phyloP scores from a whole-genome alignment of 495 filamentous ascomycete species.

The Arthonia radiata region DNA sequence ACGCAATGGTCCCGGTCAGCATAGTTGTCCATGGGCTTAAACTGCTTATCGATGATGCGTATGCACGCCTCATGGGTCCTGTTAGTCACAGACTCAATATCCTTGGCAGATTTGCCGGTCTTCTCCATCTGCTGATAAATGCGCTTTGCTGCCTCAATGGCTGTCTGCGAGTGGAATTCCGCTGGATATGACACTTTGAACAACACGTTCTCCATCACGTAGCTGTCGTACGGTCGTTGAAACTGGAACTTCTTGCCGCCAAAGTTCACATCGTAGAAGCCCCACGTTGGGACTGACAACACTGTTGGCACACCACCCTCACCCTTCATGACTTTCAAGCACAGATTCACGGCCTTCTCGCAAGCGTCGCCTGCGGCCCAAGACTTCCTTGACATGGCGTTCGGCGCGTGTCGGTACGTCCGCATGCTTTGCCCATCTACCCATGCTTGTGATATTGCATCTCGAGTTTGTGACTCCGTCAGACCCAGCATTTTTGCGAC shows the following conservation, averaged over 20 bases:
- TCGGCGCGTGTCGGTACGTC: constrained; percentile 89
- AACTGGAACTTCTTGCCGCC: constrained; percentile 87
- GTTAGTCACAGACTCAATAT: constrained; percentile 82
- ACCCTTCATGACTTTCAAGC: constrained; percentile 76
- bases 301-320: constrained; percentile 82
- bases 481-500: constrained; percentile 85
- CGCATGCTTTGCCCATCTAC: constrained; percentile 88
- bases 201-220: constrained; percentile 99
- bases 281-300: constrained; percentile 80
- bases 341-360: constrained; percentile 85
- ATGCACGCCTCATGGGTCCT: constrained; percentile 95
- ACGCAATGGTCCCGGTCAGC: constrained; percentile 98
- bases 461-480: constrained; percentile 69
- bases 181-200: constrained; percentile 96
- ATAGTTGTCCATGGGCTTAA: constrained; percentile 98
- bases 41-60: constrained; percentile 98
- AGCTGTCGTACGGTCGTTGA: constrained; percentile 87
- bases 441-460: constrained; percentile 91
- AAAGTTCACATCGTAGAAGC: constrained; percentile 96
- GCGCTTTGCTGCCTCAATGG: constrained; percentile 77
- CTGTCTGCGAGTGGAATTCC: constrained; percentile 98
- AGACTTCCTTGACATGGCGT: constrained; percentile 98
- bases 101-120: constrained; percentile 73
- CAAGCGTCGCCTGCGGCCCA: constrained; percentile 98
- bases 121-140: constrained; percentile 60